phyloP scores from a whole-genome alignment of 2,329 filamentous ascomycete genomes.

The Beauveria varroae region DNA sequence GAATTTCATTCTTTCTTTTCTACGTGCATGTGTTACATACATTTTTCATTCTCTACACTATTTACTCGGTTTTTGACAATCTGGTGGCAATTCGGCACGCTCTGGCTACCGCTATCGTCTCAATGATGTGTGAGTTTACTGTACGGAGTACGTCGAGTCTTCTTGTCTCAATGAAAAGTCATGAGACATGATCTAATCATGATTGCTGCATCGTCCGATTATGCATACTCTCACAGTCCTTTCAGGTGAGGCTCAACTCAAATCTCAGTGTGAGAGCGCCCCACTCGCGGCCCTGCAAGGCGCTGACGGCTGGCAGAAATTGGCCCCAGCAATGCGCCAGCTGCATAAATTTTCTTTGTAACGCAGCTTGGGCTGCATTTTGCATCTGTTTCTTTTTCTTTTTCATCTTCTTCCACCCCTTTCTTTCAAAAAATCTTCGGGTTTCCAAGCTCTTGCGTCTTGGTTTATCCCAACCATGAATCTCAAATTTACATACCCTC shows the following conservation, averaged over 20 bases:
- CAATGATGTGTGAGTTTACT: no score
- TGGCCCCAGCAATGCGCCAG: conserved; percentile 3
- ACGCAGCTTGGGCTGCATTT: not conserved
- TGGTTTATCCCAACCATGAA: not conserved
- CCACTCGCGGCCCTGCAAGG: conserved; percentile 5
- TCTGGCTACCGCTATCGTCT: no score
- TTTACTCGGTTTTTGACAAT: no score
- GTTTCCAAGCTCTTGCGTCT: not conserved
- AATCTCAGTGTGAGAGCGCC: not conserved
- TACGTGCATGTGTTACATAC: no score
- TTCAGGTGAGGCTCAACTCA: not conserved
- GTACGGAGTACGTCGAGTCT: no score
- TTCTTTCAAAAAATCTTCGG: not conserved
- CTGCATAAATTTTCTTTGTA: conserved; percentile 6
- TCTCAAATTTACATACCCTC: not conserved
- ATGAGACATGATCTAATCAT: no score
- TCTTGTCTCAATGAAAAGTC: no score
- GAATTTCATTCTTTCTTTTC: no score
- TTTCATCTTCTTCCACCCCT: not conserved
- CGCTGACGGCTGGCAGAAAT: conserved; percentile 9
- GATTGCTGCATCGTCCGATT: no score
- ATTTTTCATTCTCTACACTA: no score
- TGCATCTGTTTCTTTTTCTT: not conserved
- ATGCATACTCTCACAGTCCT: no score
- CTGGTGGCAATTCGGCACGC: no score